These are phyloP conservation scores for Cytospora schulzeri DNA, from an alignment of 2,329 filamentous ascomycete genomes.

Conservation along the genomic window DNA sequence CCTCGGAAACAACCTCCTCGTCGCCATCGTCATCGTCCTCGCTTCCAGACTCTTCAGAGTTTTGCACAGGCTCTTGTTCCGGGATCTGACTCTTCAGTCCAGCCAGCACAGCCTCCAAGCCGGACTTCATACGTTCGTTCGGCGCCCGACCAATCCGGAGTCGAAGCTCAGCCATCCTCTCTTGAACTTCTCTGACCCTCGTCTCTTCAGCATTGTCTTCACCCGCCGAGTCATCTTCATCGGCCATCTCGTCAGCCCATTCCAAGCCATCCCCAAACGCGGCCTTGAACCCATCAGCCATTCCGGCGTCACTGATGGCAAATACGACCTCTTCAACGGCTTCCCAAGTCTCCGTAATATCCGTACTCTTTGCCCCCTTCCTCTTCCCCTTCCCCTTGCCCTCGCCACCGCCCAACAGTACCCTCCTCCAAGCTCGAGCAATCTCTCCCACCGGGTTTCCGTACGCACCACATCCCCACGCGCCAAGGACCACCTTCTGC, in stretches of 20 bases:
- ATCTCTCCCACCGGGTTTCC: conserved; percentile 63
- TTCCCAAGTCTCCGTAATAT: conserved; percentile 40
- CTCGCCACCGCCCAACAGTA: conserved; percentile 40
- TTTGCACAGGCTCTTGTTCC: neutral
- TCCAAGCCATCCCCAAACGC: conserved; percentile 48
- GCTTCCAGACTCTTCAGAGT: neutral
- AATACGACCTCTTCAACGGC: conserved; percentile 58
- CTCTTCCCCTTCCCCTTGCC: conserved; percentile 19
- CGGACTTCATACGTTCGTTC: conserved; percentile 2
- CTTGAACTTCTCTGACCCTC: neutral
- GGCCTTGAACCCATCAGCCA: conserved; percentile 54
- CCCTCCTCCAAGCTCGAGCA: conserved; percentile 55
- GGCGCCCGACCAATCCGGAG: conserved; percentile 15
- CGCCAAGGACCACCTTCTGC: conserved; percentile 58
- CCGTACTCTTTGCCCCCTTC: conserved; percentile 13
- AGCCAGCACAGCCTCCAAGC: conserved; percentile 13
- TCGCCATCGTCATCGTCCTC: neutral
- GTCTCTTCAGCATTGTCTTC: conserved; percentile 3
- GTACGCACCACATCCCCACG: conserved; percentile 67
- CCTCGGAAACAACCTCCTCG: neutral
- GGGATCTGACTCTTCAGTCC: conserved; percentile 14
- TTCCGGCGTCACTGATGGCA: conserved; percentile 54
- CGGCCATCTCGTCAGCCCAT: conserved; percentile 34
- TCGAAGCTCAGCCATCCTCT: conserved; percentile 10
- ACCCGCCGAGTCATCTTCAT: conserved; percentile 29